phyloP scores from a whole-genome alignment of 164 flowering plant species.

The Dillenia turbinata region DNA sequence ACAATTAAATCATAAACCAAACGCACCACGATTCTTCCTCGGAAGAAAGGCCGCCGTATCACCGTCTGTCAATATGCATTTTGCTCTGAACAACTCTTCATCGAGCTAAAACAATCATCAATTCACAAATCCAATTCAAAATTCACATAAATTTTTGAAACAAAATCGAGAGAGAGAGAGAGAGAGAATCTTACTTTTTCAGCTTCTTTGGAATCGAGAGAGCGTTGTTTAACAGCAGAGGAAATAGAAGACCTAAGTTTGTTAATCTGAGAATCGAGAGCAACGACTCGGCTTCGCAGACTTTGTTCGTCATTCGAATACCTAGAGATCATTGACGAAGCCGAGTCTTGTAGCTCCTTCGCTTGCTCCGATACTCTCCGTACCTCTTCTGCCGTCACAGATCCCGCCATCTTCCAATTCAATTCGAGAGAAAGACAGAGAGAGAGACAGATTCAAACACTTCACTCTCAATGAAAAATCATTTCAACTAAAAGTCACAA shows the following conservation, averaged over 20 bases:
- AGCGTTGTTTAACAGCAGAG: constrained; percentile 16
- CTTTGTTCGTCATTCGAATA: constrained; percentile 56
- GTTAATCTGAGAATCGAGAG: constrained; percentile 48
- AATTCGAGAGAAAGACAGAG: too few relatives aligned
- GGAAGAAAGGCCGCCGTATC: constrained; percentile 50
- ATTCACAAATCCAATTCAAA: not conserved
- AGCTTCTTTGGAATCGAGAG: constrained; percentile 35
- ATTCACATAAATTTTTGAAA: not conserved
- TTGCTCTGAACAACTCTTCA: constrained; percentile 35
- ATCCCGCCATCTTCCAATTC: constrained; percentile 15
- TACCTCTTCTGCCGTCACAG: constrained; percentile 38
- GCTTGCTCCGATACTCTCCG: constrained; percentile 51
- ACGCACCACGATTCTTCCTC: constrained; percentile 36
- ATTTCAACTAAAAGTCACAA: too few relatives aligned
- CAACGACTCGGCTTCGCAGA: constrained; percentile 46
- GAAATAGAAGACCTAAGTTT: constrained; percentile 37
- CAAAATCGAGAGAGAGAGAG: not conserved
- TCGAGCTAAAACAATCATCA: constrained; percentile 26
- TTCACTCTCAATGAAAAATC: too few relatives aligned
- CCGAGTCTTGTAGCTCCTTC: constrained; percentile 74
- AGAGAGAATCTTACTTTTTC: constrained; percentile 39
- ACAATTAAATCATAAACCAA: not conserved
- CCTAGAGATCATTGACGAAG: constrained; percentile 45
- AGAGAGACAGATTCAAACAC: too few relatives aligned
- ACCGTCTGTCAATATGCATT: constrained; percentile 34